Percentiles rank a stretch among this genome's conserved stretches.
phyloP scores from a whole-genome alignment of 176 grass and related monocot genomes.

The Oryza coarctata region DNA sequence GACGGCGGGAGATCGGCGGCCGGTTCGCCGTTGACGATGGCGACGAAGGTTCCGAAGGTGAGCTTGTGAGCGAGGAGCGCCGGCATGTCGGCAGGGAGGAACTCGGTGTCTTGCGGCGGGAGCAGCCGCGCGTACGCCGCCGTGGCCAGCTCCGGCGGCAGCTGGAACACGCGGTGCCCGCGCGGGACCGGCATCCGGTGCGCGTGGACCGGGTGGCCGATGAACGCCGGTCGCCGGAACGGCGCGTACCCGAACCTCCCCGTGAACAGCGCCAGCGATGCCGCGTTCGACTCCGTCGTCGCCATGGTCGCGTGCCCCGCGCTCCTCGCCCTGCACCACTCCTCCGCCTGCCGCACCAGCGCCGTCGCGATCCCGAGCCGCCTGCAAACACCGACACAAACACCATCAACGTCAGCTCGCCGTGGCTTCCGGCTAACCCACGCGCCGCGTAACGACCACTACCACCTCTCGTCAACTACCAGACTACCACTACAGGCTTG shows the following conservation, averaged over 20 bases:
- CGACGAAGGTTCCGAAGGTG: constrained; percentile 65
- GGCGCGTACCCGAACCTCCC: constrained; percentile 57
- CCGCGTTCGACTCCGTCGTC: constrained; percentile 54
- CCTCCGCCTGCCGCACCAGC: constrained; percentile 56
- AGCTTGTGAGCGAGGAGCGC: constrained; percentile 65
- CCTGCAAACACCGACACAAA: constrained; percentile 4
- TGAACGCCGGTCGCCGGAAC: constrained; percentile 57
- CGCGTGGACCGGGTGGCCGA: constrained; percentile 62
- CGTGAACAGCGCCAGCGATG: constrained; percentile 68
- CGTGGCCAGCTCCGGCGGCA: constrained; percentile 41
- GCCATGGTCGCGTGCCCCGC: constrained; percentile 67
- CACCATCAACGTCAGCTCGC: not conserved
- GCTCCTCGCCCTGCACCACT: constrained; percentile 40
- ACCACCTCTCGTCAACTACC: too few species aligned
- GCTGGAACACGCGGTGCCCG: constrained; percentile 33
- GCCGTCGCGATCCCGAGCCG: constrained; percentile 52
- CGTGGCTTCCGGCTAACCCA: not conserved
- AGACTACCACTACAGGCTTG: not conserved
- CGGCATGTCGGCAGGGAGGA: constrained; percentile 69
- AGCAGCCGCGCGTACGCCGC: constrained; percentile 40
- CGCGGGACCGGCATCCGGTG: constrained; percentile 26
- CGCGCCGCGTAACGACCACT: not conserved
- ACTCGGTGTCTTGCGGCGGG: constrained; percentile 42
- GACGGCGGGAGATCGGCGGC: constrained; percentile 25
- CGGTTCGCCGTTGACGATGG: constrained; percentile 33